Evolutionary conservation across 1,139 yeast species (phyloP).

Genomic region (Yarrowia galli): DNA sequence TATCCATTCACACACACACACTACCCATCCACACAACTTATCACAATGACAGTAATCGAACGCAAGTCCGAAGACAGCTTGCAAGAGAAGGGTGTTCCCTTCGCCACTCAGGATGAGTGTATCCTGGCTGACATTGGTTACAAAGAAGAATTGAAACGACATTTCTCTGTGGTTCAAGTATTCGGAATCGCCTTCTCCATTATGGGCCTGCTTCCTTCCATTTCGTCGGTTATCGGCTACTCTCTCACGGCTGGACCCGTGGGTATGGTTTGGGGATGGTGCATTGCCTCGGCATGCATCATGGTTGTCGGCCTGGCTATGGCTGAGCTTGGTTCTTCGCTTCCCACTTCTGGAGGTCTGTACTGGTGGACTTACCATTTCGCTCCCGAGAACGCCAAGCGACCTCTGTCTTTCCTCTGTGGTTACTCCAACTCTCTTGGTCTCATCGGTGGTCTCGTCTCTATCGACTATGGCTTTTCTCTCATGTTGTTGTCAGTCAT

Average conservation of each 20-base stretch:
- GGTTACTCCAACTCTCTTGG: slow-evolving; percentile 68
- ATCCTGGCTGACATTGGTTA: slow-evolving; percentile 62
- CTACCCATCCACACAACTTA: neutral
- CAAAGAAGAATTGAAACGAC: slow-evolving; percentile 75
- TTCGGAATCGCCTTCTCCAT: slow-evolving; percentile 67
- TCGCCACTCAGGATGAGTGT: slow-evolving; percentile 45
- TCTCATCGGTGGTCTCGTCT: slow-evolving; percentile 62
- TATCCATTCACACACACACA: neutral
- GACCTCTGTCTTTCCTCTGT: slow-evolving; percentile 61
- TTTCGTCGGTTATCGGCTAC: slow-evolving; percentile 54
- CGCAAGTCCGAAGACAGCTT: slow-evolving; percentile 32
- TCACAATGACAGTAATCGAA: slow-evolving; percentile 5
- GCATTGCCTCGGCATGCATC: slow-evolving; percentile 59
- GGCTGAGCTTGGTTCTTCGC: slow-evolving; percentile 68
- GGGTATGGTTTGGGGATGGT: slow-evolving; percentile 74
- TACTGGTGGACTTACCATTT: slow-evolving; percentile 62
- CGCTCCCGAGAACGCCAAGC: slow-evolving; percentile 58
- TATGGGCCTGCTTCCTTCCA: slow-evolving; percentile 73
- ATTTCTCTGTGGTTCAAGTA: slow-evolving; percentile 67
- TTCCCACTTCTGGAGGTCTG: slow-evolving; percentile 76
- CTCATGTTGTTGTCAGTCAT: slow-evolving; percentile 62
- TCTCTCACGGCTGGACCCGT: slow-evolving; percentile 62
- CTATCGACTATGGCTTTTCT: slow-evolving; percentile 67
- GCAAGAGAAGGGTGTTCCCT: slow-evolving; percentile 33
- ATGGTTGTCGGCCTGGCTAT: slow-evolving; percentile 60